These are phyloP conservation scores for Yamadazyma nakazawae DNA, from an alignment of 805 yeast genomes.

Conservation along the genomic window DNA sequence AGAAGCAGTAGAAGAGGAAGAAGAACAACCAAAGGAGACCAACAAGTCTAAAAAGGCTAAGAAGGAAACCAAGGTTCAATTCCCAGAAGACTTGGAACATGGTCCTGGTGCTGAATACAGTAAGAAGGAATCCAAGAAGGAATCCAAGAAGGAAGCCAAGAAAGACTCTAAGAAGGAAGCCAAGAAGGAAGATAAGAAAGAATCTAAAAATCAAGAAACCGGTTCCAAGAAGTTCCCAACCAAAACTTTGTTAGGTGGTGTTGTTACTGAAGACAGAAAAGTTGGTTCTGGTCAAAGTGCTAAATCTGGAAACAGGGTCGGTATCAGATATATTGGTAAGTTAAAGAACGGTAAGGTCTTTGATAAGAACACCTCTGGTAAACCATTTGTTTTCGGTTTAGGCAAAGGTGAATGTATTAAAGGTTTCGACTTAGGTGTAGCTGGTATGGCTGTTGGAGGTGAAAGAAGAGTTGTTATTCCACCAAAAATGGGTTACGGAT, in stretches of 20 bases:
- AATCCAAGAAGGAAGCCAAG: conserved; percentile 25
- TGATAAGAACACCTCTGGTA: conserved; percentile 96
- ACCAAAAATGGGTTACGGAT: conserved; percentile 95
- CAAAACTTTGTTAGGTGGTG: conserved; percentile 88
- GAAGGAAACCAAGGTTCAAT: conserved; percentile 76
- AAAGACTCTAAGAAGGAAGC: conserved; percentile 23
- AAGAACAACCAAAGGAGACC: conserved; percentile 20
- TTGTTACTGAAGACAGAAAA: conserved; percentile 87
- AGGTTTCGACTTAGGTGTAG: conserved; percentile 98
- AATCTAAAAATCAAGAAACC: conserved; percentile 23
- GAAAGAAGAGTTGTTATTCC: conserved; percentile 98
- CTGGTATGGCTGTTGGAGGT: conserved; percentile 98
- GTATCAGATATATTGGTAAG: conserved; percentile 97
- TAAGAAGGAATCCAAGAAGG: conserved; percentile 23
- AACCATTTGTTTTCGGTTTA: conserved; percentile 85
- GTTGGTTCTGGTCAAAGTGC: conserved; percentile 85
- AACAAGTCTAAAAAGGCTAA: conserved; percentile 33
- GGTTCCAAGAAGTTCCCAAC: conserved; percentile 51
- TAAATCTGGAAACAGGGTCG: conserved; percentile 85
- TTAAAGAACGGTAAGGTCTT: conserved; percentile 93
- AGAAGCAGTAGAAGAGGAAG: conserved; percentile 31
- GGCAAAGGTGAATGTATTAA: conserved; percentile 98
- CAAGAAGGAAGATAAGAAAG: conserved; percentile 26
- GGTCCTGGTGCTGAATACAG: conserved; percentile 64
- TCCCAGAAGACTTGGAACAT: conserved; percentile 87